Percentiles rank a stretch among this genome's conserved stretches.
These are phyloP conservation scores for Pontederia crassipes DNA, from an alignment of 176 grass and related monocot species.

Conservation along the genomic window DNA sequence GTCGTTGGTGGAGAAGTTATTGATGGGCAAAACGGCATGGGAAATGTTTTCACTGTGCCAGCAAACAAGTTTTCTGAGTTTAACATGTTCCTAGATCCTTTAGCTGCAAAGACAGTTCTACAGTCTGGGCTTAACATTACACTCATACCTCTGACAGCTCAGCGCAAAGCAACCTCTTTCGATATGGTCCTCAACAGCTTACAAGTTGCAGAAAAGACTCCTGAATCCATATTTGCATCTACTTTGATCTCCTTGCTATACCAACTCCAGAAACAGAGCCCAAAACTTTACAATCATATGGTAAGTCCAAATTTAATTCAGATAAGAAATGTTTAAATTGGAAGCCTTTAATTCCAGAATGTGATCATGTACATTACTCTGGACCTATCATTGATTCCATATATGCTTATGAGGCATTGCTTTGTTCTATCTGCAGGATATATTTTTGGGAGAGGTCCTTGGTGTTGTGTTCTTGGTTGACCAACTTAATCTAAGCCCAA, in stretches of 20 bases:
- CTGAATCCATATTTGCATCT: constrained; percentile 52
- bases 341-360: too few species aligned
- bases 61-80: constrained; percentile 60
- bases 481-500: constrained; percentile 30
- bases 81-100: constrained; percentile 76
- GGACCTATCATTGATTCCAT: too few species aligned
- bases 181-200: constrained; percentile 26
- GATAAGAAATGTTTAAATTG: too few species aligned
- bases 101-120: constrained; percentile 49
- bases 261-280: constrained; percentile 36
- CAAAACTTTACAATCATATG: constrained; percentile 45
- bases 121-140: constrained; percentile 50
- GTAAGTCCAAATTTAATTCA: constrained; percentile 16
- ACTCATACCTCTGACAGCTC: constrained; percentile 51
- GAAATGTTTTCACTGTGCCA: constrained; percentile 63
- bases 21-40: constrained; percentile 32
- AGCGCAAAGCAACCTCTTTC: constrained; percentile 61
- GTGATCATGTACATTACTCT: too few species aligned
- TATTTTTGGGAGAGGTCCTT: constrained; percentile 75
- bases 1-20: constrained; percentile 53
- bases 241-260: constrained; percentile 39
- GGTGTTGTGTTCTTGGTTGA: constrained; percentile 67
- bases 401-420: too few species aligned
- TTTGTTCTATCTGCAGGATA: constrained; percentile 31
- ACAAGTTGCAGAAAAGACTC: constrained; percentile 26